Base-by-base conservation (phyloP, 352 stramenopile genomes). In the Pythium chondricola region DNA sequence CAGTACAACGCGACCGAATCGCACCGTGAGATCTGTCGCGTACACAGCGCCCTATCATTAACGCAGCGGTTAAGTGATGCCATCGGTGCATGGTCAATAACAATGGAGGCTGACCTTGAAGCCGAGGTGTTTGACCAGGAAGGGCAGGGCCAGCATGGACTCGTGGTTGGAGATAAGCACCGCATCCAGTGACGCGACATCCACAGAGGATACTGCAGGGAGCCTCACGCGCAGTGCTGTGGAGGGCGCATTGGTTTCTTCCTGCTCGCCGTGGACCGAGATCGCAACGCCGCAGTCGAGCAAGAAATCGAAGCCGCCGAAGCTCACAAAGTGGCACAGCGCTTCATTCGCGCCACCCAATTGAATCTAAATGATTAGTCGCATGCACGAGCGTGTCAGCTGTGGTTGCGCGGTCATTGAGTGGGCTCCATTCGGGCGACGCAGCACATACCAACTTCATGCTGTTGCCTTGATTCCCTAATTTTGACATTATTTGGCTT, bases 291-390 rank as follows among this genome's bases (percentile, higher is more conserved):
- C 79, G 45, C 76, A 91, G 65, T 94, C 83, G 39, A 94, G 65
- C 45, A 94, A 67, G 40, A 94, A 55, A 46, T 94, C 76, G 42
- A 74, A 88, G 41, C 83, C 83, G 44, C 73, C 78, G 21, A 92
- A 67, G 51, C 73, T 83, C 36, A 92, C 47, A 58, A 94, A 94
- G 43, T 88, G 75, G 52, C 79, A 90, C 1, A 89, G 62, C 26
- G 68, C 75, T 55, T 86, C 72, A 42, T 86, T 82, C 3, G 74
- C 72, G 39, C 57, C 66, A 21, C 78, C 79, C 50, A 93, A 56
- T 43, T 85, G 80, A 42, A 93, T 91, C 83, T 93, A 45, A 6
- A 31, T 27, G 0, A 13, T 24, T 37, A 43, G 22, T 48, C 36
- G 11, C 32, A 48, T 53, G 8, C 17, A 16, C 43, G 38, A 48